Evolutionary conservation across 1,284 basidiomycete genomes (phyloP).

Genomic region (Afroboletus lepidellus): DNA sequence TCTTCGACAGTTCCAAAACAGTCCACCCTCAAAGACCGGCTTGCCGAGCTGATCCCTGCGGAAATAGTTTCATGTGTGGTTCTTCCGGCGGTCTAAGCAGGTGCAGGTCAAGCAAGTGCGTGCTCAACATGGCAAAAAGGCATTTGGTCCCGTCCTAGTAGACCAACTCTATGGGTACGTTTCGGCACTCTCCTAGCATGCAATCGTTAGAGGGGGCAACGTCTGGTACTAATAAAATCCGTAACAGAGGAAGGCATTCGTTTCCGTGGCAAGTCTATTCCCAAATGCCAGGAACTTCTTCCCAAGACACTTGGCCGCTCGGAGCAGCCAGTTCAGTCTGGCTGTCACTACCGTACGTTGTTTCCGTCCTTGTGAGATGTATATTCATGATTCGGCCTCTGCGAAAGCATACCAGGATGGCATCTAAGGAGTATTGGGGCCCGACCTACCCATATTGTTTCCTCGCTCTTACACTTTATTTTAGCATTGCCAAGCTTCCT

Average conservation of each 20-base stretch:
- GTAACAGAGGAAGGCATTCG: conserved; percentile 88
- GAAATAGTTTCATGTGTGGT: conserved; percentile 48
- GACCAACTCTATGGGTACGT: conserved; percentile 86
- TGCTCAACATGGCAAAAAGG: conserved; percentile 83
- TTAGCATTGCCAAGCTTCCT: conserved; percentile 92
- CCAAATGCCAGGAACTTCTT: conserved; percentile 82
- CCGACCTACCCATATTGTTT: conserved; percentile 54
- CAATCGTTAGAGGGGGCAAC: background rate
- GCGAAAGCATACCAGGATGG: conserved; percentile 94
- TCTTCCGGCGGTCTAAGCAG: conserved; percentile 6
- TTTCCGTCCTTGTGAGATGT: conserved; percentile 5
- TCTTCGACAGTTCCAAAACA: conserved; percentile 68
- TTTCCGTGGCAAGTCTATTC: conserved; percentile 92
- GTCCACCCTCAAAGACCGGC: conserved; percentile 83
- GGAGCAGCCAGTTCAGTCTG: conserved; percentile 92
- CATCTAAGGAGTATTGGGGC: conserved; percentile 95
- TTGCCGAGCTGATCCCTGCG: conserved; percentile 87
- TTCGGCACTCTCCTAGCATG: background rate
- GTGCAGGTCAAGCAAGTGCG: conserved; percentile 82
- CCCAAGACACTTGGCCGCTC: conserved; percentile 87
- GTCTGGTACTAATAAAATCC: conserved; percentile 6
- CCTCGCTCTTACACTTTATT: conserved; percentile 6
- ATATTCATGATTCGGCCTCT: conserved; percentile 87
- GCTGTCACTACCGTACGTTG: conserved; percentile 85
- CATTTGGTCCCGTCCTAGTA: conserved; percentile 86